These are phyloP conservation scores for Umbelopsis sp. DNA, from an alignment of 192 early-diverging fungal species.

Conservation along the genomic window DNA sequence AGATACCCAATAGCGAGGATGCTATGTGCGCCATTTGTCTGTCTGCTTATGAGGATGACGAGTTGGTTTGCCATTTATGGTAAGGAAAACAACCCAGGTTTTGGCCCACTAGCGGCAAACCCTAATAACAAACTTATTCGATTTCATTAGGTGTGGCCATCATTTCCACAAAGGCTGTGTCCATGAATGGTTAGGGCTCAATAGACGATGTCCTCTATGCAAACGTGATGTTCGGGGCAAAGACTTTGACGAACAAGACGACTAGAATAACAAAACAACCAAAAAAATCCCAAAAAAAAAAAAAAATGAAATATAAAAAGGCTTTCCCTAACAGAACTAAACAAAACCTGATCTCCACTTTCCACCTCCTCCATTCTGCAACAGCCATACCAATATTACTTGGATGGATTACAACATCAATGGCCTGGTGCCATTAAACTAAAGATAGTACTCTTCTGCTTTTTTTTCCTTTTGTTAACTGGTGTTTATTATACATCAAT, in stretches of 20 bases:
- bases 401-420: neutral
- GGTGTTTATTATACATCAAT: constrained; percentile 7
- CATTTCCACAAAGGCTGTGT: constrained; percentile 85
- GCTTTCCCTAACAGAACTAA: neutral
- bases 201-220: constrained; percentile 77
- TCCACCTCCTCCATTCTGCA: neutral
- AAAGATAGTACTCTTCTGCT: neutral
- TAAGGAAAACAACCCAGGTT: constrained; percentile 33
- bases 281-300: too few species aligned
- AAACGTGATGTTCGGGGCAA: constrained; percentile 58
- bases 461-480: neutral
- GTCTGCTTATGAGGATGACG: constrained; percentile 73
- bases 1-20: constrained; percentile 30
- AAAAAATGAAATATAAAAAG: neutral
- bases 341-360: neutral
- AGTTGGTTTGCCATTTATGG: constrained; percentile 68
- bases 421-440: neutral
- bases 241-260: constrained; percentile 18
- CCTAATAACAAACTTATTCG: neutral
- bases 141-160: constrained; percentile 53
- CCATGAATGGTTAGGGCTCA: constrained; percentile 78
- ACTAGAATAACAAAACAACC: too few species aligned
- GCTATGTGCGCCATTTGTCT: constrained; percentile 80
- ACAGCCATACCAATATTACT: neutral
- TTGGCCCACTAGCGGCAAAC: too few species aligned